These are phyloP conservation scores for Cryphonectria carpinicola DNA, from an alignment of 2,329 filamentous ascomycete genomes.

Conservation along the genomic window DNA sequence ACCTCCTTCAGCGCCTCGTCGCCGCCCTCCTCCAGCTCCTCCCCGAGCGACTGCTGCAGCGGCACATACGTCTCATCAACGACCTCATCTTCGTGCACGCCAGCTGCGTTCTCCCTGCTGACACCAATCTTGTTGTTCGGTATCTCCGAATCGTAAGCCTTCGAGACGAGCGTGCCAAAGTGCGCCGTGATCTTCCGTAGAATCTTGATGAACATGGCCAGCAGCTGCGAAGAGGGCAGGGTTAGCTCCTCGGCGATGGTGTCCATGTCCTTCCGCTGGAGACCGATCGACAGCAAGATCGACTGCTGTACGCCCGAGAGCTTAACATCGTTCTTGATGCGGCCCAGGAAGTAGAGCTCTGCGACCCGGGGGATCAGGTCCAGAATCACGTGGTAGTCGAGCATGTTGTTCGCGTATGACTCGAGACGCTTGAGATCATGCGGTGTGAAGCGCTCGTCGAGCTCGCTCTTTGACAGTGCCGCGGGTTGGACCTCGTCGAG, in stretches of 20 bases:
- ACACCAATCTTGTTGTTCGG: conserved; percentile 63
- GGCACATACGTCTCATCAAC: conserved; percentile 70
- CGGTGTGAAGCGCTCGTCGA: conserved; percentile 80
- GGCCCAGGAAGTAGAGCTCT: conserved; percentile 81
- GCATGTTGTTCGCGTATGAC: conserved; percentile 93
- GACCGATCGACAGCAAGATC: conserved; percentile 85
- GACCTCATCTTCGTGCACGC: conserved; percentile 71
- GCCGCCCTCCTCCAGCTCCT: conserved; percentile 83
- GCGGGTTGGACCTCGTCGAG: conserved; percentile 57
- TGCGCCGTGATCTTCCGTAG: conserved; percentile 82
- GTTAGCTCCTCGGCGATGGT: conserved; percentile 77
- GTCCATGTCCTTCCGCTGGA: conserved; percentile 89
- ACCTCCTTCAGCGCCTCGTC: conserved; percentile 74
- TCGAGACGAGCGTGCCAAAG: conserved; percentile 75
- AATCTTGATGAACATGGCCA: conserved; percentile 98
- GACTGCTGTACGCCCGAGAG: conserved; percentile 83
- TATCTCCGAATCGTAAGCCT: conserved; percentile 70
- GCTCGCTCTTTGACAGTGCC: conserved; percentile 71
- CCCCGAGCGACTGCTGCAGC: conserved; percentile 71
- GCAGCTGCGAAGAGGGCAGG: conserved; percentile 74
- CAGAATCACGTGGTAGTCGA: conserved; percentile 96
- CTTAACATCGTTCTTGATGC: conserved; percentile 67
- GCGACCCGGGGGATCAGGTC: conserved; percentile 88
- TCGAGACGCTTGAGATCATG: conserved; percentile 95
- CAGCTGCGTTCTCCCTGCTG: conserved; percentile 61